Percentiles rank a stretch among this genome's conserved stretches.
Evolutionary conservation across 2,329 filamentous ascomycete genomes (phyloP).

Genomic region (Pseudogymnoascus sp.): DNA sequence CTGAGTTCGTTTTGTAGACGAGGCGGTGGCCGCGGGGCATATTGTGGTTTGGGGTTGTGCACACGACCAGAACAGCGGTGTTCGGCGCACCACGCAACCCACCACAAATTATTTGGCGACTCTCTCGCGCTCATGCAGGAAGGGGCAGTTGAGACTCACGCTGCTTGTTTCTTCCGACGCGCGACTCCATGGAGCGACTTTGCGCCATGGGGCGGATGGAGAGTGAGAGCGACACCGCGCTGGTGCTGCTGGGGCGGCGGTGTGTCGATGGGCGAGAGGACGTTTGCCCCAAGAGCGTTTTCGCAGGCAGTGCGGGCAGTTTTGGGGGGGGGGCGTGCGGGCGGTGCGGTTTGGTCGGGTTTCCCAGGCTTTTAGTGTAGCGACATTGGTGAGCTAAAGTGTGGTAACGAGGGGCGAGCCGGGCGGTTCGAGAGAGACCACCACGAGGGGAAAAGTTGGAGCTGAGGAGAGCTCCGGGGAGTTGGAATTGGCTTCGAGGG

Average conservation of each 20-base stretch:
- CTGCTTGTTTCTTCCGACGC: slow-evolving; percentile 71
- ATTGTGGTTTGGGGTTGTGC: not conserved
- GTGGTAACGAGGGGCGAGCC: not conserved
- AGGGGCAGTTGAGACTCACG: slow-evolving; percentile 49
- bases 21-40: slow-evolving; percentile 6
- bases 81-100: not conserved
- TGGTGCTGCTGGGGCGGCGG: slow-evolving; percentile 8
- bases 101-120: not conserved
- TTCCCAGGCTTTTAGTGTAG: not conserved
- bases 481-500: not conserved
- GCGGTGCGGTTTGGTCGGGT: slow-evolving; percentile 1
- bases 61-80: not conserved
- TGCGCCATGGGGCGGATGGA: slow-evolving; percentile 22
- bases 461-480: not conserved
- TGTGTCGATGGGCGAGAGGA: not conserved
- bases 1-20: not conserved
- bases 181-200: slow-evolving; percentile 61
- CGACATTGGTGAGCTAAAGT: slow-evolving; percentile 1
- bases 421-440: not conserved
- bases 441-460: not conserved
- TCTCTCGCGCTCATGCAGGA: not conserved
- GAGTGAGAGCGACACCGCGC: slow-evolving; percentile 9
- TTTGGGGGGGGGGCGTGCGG: not conserved
- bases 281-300: not conserved
- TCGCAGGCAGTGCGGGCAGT: not conserved